Percentiles rank a stretch among this genome's conserved stretches.
phyloP scores from a whole-genome alignment of 345 rosid genomes.

The Eucalyptus erythrocorys region DNA sequence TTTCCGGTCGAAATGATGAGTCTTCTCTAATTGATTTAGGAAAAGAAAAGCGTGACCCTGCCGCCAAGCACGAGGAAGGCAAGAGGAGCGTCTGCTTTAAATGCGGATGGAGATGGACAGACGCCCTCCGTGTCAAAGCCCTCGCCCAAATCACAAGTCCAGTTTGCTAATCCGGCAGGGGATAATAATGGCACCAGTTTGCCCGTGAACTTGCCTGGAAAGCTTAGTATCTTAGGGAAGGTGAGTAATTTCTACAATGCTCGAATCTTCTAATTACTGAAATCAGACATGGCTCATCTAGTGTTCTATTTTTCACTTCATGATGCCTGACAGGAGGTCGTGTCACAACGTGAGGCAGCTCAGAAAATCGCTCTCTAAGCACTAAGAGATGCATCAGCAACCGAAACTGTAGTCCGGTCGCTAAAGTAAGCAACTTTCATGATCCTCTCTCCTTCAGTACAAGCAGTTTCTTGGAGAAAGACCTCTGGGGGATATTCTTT shows the following conservation, averaged over 20 bases:
- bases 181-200: slow-evolving; percentile 13
- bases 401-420: slow-evolving; percentile 57
- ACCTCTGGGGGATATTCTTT: not conserved
- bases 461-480: not conserved
- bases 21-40: slow-evolving; percentile 9
- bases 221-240: slow-evolving; percentile 55
- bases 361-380: slow-evolving; percentile 83
- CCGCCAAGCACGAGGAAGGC: slow-evolving; percentile 26
- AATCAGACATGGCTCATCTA: not conserved
- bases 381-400: slow-evolving; percentile 65
- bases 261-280: not conserved
- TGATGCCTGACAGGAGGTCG: slow-evolving; percentile 47
- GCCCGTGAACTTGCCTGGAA: slow-evolving; percentile 46
- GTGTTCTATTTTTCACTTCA: not conserved
- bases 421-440: slow-evolving; percentile 38
- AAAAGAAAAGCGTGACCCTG: slow-evolving; percentile 45
- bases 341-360: slow-evolving; percentile 63
- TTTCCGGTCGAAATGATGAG: not conserved
- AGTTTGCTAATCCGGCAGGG: slow-evolving; percentile 4
- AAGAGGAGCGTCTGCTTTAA: slow-evolving; percentile 18
- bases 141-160: slow-evolving; percentile 7
- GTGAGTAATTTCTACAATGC: slow-evolving; percentile 8
- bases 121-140: slow-evolving; percentile 1
- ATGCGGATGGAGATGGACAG: slow-evolving; percentile 15
- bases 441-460: not conserved